Base-by-base conservation (phyloP, 495 filamentous ascomycete genomes). In the Bathelium albidoporum region DNA sequence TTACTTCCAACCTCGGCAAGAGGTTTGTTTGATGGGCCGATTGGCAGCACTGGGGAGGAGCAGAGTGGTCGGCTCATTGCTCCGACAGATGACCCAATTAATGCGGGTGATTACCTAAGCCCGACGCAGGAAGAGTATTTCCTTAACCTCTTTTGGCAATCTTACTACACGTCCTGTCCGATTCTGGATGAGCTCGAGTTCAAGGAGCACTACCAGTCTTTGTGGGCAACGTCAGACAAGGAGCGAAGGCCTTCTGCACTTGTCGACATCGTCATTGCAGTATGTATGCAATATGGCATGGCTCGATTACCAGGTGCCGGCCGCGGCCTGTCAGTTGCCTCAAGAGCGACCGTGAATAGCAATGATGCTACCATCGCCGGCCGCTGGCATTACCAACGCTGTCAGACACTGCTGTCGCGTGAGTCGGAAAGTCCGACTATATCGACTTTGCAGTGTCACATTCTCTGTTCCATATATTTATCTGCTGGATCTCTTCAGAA, bases 251-350 rank as follows among this genome's bases (percentile, higher is more conserved):
- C 79, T 11, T 83, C 79, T 7, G 76, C 81, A 4, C 74, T 84
- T 1, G 80, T 80, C 12, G 82, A 85, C 62, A 81, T 83, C 20
- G 68, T 83, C 36, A 68, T 85, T 24, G 82, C 82, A 10, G 55
- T 83, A 18, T 81, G 77, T 60, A 81, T 84, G 75, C 81, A 83
- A 68, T 78, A 80, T 60, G 77, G 75, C 20, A 73, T 75, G 32
- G 69, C 75, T 7, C 59, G 70, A 1, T 66, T 69, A 1, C 65
- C 72, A 20, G n/a, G 22, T 18, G n/a, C 2, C 45, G 58, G 18
- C 10, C 5, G 43, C n/a, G 43, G 43, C 3, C n/a, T 18, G 3
- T 11, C 3, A 7, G 10, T 18, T 49, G 20, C 43, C 10, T 49
- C 43, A 31, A 22, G 2, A 24, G 58, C 36, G 12, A 55, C 63